phyloP scores from a whole-genome alignment of 768 basidiomycete species.

The Panellus pusillus region DNA sequence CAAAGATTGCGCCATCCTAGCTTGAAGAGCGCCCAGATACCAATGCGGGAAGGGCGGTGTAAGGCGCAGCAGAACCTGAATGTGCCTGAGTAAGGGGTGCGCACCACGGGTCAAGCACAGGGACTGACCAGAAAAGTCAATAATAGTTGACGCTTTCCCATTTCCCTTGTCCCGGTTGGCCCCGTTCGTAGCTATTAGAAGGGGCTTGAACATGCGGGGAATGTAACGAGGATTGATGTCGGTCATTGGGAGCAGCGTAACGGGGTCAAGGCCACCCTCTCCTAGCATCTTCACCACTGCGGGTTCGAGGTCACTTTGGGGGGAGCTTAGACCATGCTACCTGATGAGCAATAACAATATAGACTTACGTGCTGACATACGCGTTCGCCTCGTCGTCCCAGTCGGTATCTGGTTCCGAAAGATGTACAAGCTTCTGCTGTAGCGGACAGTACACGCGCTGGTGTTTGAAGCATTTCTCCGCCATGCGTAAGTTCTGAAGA shows the following conservation, averaged over 20 bases:
- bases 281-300: conserved; percentile 66
- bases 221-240: conserved; percentile 74
- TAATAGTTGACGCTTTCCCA: conserved; percentile 43
- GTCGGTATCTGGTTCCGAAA: conserved; percentile 59
- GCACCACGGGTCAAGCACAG: background rate
- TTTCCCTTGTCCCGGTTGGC: conserved; percentile 45
- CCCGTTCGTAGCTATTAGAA: conserved; percentile 26
- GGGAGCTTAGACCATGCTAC: background rate
- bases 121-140: conserved; percentile 64
- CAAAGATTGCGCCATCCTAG: conserved; percentile 4
- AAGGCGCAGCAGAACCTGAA: conserved; percentile 37
- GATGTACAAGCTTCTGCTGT: conserved; percentile 61
- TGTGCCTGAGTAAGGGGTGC: conserved; percentile 2
- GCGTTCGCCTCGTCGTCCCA: conserved; percentile 65
- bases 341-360: background rate
- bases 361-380: conserved; percentile 68
- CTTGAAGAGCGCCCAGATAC: conserved; percentile 6
- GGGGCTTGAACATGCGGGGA: conserved; percentile 51
- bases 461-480: conserved; percentile 90
- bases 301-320: conserved; percentile 62
- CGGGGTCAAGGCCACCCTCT: conserved; percentile 68
- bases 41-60: conserved; percentile 17
- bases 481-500: conserved; percentile 68
- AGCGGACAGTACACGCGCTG: conserved; percentile 89
- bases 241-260: conserved; percentile 63